phyloP scores from a whole-genome alignment of 441 rosid species.

The Breynia disticha region DNA sequence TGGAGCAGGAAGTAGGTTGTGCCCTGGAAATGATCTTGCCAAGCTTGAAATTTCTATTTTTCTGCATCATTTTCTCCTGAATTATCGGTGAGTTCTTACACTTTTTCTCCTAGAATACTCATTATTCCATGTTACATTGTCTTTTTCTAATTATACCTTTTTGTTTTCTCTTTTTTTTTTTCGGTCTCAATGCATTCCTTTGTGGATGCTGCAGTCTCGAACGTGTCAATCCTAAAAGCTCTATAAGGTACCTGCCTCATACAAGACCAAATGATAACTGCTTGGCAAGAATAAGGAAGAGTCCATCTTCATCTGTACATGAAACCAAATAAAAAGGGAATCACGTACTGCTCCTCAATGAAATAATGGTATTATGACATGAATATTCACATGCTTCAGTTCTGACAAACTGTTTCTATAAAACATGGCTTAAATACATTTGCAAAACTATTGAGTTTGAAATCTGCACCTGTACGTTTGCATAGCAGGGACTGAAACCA shows the following conservation, averaged over 20 bases:
- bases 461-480: too few species aligned
- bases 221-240: constrained; percentile 38
- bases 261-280: constrained; percentile 73
- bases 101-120: not conserved
- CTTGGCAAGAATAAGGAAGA: constrained; percentile 44
- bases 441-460: too few species aligned
- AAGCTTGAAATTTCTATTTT: constrained; percentile 76
- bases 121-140: not conserved
- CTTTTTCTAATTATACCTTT: not conserved
- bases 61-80: constrained; percentile 74
- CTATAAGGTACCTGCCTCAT: constrained; percentile 50
- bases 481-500: too few species aligned
- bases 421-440: too few species aligned
- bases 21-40: constrained; percentile 89
- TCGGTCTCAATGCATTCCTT: not conserved
- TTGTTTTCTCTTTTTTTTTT: not conserved
- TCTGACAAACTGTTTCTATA: too few species aligned
- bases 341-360: too few species aligned
- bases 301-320: not conserved
- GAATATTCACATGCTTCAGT: too few species aligned
- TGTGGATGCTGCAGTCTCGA: constrained; percentile 31
- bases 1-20: constrained; percentile 74
- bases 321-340: too few species aligned
- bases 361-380: too few species aligned
- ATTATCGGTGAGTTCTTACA: constrained; percentile 34